A percentile compares a stretch with the other conserved stretches of the same genome.
Evolutionary conservation across 2,329 filamentous ascomycete species (phyloP).

Genomic region (Exophiala alcalophila): DNA sequence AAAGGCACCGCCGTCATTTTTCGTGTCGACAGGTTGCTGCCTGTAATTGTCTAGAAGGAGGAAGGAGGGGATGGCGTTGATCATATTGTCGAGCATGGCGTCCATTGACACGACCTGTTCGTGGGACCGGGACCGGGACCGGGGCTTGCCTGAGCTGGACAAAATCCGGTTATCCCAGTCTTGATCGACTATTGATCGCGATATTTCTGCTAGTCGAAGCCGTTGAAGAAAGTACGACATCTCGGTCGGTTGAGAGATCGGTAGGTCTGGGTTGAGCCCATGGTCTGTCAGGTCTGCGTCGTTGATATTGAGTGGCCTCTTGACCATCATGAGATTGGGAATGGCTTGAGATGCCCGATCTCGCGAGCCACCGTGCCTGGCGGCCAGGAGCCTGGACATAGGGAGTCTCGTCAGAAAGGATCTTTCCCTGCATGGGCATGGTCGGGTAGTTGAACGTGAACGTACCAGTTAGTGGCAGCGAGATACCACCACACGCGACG

Average conservation of each 20-base stretch:
- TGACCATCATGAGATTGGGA: slow-evolving; percentile 41
- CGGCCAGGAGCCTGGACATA: slow-evolving; percentile 34
- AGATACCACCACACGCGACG: slow-evolving; percentile 33
- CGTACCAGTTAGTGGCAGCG: slow-evolving; percentile 36
- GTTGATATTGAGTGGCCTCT: slow-evolving; percentile 38
- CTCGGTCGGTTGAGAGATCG: slow-evolving; percentile 35
- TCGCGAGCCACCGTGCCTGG: slow-evolving; percentile 37
- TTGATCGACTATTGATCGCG: slow-evolving; percentile 35
- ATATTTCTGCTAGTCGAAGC: slow-evolving; percentile 38
- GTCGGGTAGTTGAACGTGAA: no score
- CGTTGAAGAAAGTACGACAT: slow-evolving; percentile 42
- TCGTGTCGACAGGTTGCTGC: slow-evolving; percentile 4
- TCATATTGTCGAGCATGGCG: slow-evolving; percentile 33
- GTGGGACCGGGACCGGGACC: no score
- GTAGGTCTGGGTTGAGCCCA: slow-evolving; percentile 23
- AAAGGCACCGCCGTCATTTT: slow-evolving; percentile 27
- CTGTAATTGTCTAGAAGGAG: slow-evolving; percentile 31
- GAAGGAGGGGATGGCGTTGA: slow-evolving; percentile 36
- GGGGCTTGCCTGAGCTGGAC: no score
- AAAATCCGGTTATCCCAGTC: slow-evolving; percentile 30
- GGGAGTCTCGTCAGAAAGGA: slow-evolving; percentile 17
- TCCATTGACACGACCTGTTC: slow-evolving; percentile 37
- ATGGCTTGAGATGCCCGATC: no score
- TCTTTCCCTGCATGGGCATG: no score
- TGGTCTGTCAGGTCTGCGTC: slow-evolving; percentile 38